Base-by-base conservation (phyloP, 169 alveolate genomes). In the Eimeria necatrix region DNA sequence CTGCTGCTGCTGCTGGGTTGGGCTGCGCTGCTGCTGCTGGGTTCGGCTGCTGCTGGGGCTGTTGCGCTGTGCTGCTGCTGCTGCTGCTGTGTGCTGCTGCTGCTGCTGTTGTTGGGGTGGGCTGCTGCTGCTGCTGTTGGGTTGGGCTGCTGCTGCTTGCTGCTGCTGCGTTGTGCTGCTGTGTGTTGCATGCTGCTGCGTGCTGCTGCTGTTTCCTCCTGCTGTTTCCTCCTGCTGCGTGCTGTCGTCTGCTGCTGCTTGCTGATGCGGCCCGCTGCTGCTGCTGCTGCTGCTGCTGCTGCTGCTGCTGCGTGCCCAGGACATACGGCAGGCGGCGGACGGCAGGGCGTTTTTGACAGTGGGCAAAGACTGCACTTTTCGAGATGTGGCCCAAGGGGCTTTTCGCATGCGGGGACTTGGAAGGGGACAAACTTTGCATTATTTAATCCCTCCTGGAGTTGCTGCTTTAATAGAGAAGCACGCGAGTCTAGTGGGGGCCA, bases 311-410 rank as follows among this genome's bases (percentile, higher is more conserved):
- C 26, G 16, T n/a, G 56, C 20, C 41, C 98, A 98, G 97, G 99
- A 98, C 91, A 98, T 98, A 76, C 97, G 96, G 91, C 99, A 98
- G 93, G 97, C 98, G 70, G 97, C 98, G 46, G 97, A 96, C 52
- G 99, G 98, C 22, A 87, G 93, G 56, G 99, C 99, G 22, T 93
- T 97, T 84, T 95, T 98, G 24, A 98, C 99, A 18, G 91, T 98
- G 22, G 98, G 98, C 59, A 97, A 98, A 81, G 99, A 98, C 94
- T 98, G 97, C 94, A 96, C 99, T 6, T 94, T 97, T 94, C 96
- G 99, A 26, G 99, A 98, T 80, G 97, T 96, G 78, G 98, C 99
- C 49, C 99, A 98, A 95, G 99, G 99, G 24, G 99, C 99, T 51
- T 98, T 97, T 96, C 95, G 99, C 53, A 97, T 98, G 98, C 97